phyloP scores from a whole-genome alignment of 257 asterid species.

The Asclepias syriaca region DNA sequence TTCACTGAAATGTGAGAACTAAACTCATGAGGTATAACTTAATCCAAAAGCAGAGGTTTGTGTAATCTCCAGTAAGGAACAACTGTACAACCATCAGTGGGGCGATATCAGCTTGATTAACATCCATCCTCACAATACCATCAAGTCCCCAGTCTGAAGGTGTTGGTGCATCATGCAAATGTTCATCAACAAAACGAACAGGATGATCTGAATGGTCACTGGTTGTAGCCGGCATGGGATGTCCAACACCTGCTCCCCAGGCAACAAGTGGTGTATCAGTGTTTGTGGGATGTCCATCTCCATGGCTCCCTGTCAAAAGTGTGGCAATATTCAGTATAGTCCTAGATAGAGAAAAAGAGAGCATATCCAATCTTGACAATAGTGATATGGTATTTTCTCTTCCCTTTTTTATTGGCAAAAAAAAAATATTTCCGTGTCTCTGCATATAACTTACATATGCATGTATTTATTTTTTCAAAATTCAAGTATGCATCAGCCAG shows the following conservation, averaged over 20 bases:
- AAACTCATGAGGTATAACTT: background rate
- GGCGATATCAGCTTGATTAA: slow-evolving; percentile 98
- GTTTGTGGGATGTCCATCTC: slow-evolving; percentile 97
- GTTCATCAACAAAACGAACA: slow-evolving; percentile 76
- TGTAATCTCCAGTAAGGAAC: slow-evolving; percentile 16
- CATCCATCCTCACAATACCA: slow-evolving; percentile 84
- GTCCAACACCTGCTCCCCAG: slow-evolving; percentile 87
- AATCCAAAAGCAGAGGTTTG: slow-evolving; percentile 9
- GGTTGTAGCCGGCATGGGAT: slow-evolving; percentile 47
- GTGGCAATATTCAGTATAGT: background rate
- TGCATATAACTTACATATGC: background rate
- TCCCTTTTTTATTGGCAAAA: background rate
- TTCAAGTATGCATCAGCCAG: background rate
- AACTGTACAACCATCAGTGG: slow-evolving; percentile 75
- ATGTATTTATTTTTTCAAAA: background rate
- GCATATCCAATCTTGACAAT: background rate
- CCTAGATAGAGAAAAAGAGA: background rate
- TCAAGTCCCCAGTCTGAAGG: slow-evolving; percentile 91
- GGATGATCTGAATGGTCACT: slow-evolving; percentile 38
- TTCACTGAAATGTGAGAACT: slow-evolving; percentile 23
- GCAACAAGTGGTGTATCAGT: slow-evolving; percentile 98
- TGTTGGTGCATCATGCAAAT: slow-evolving; percentile 77
- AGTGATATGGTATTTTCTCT: background rate
- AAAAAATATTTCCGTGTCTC: background rate
- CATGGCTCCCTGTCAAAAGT: slow-evolving; percentile 76